Conservation (phyloP, 1,139 yeast species). For the Blastobotrys proliferans region DNA sequence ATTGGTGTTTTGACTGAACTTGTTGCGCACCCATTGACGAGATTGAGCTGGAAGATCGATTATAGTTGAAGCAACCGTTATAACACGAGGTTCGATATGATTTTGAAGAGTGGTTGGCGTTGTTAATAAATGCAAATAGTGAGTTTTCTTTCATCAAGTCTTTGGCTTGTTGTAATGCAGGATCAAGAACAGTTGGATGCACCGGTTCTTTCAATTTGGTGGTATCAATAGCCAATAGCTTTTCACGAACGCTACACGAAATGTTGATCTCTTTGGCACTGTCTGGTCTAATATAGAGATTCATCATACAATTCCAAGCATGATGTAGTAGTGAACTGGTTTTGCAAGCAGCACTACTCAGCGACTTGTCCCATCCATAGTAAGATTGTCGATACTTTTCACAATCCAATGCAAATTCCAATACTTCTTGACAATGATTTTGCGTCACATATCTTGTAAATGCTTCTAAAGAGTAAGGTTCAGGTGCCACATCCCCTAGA, state of each 20-base stretch:
- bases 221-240: slow-evolving; percentile 16
- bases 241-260: slow-evolving; percentile 28
- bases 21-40: no score
- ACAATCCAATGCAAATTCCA: slow-evolving; percentile 35
- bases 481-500: slow-evolving; percentile 24
- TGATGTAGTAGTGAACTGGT: slow-evolving; percentile 12
- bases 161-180: slow-evolving; percentile 27
- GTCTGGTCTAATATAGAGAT: slow-evolving; percentile 29
- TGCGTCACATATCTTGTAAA: slow-evolving; percentile 31
- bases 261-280: slow-evolving; percentile 35
- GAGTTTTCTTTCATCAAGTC: slow-evolving; percentile 35
- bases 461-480: slow-evolving; percentile 30
- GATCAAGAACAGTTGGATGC: slow-evolving; percentile 23
- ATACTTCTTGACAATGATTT: slow-evolving; percentile 35
- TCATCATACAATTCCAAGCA: slow-evolving; percentile 31
- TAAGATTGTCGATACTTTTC: slow-evolving; percentile 26
- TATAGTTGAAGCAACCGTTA: no score
- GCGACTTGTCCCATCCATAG: slow-evolving; percentile 12
- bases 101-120: slow-evolving; percentile 3
- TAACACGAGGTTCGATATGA: no score
- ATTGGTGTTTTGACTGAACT: no score
- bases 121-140: slow-evolving; percentile 23
- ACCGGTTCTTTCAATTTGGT: slow-evolving; percentile 20
- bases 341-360: slow-evolving; percentile 10
- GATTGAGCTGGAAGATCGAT: no score